phyloP scores from a whole-genome alignment of 176 grass and related monocot genomes.

The Rhynchospora breviuscula region DNA sequence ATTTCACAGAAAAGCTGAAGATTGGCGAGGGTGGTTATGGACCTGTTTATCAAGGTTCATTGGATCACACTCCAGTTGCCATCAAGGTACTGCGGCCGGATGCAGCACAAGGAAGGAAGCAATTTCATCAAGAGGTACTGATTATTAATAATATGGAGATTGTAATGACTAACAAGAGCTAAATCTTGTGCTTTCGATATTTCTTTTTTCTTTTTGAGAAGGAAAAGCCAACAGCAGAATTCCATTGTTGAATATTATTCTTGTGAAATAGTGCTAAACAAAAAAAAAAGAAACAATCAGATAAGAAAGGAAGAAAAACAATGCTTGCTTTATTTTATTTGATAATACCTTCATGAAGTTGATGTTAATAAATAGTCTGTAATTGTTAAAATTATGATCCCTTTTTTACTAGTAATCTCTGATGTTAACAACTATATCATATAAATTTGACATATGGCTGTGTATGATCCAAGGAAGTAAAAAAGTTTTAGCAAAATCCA shows the following conservation, averaged over 20 bases:
- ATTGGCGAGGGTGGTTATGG: constrained; percentile 95
- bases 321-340: not conserved
- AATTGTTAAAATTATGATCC: not conserved
- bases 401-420: not conserved
- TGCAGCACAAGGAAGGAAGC: constrained; percentile 72
- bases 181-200: not conserved
- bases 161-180: not conserved
- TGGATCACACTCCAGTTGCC: constrained; percentile 86
- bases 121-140: constrained; percentile 89
- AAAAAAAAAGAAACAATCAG: not conserved
- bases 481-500: constrained; percentile 2
- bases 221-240: not conserved
- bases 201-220: not conserved
- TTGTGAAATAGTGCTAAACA: not conserved
- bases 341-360: not conserved
- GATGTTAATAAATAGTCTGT: not conserved
- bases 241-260: not conserved
- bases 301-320: not conserved
- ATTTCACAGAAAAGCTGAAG: constrained; percentile 72
- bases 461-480: not conserved
- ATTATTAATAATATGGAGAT: not conserved
- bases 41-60: constrained; percentile 69
- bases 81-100: constrained; percentile 80
- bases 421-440: not conserved
- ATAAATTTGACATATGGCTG: not conserved